Base-by-base conservation (phyloP, 2,329 filamentous ascomycete species). In the Lizonia empirigonia region DNA sequence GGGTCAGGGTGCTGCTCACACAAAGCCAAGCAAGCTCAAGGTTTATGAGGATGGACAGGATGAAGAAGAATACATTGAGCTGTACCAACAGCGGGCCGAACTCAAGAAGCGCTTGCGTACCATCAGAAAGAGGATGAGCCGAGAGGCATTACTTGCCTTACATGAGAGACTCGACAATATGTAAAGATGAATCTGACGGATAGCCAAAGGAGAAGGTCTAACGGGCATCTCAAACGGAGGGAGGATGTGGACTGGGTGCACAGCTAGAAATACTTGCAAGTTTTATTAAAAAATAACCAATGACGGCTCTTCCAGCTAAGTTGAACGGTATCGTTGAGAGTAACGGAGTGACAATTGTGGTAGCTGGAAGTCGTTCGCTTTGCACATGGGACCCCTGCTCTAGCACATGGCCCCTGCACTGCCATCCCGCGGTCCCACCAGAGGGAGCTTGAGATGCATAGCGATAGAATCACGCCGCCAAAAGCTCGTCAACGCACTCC, bases 381-480 rank as follows among this genome's bases (percentile, higher is more conserved):
- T 16, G 37, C 49, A 51, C 36, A 42, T 15, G 12, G 20, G 24
- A 52, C 37, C 49, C 37, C 38, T 52, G 42, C 42, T 34, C 23
- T 44, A 52, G 49, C 49, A 41, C 26, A 18, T 44, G 39, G 34
- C 23, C 35, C 35, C 35, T 47, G 44, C 44, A 9, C 36, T 36
- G 9, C 12, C 32, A n/a, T 40, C 37, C 44, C 49, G 42, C 42
- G 42, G 42, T 42, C 32, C 42, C 42, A 36, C 42, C 45, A 24
- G 12, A 42, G 49, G 33, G 49, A 52, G 49, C 49, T 52, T 38
- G 32, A 41, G 29, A 47, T 34, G 49, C 38, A 42, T 33, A 9
- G 32, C 38, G 27, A 52, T 38, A 34, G 33, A 37, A 20, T 34
- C 40, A 39, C 38, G 42, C 30, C 18, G 29, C 35, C 35, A 35